These are phyloP conservation scores for Ajuga reptans DNA, from an alignment of 305 asterid species.

Conservation along the genomic window DNA sequence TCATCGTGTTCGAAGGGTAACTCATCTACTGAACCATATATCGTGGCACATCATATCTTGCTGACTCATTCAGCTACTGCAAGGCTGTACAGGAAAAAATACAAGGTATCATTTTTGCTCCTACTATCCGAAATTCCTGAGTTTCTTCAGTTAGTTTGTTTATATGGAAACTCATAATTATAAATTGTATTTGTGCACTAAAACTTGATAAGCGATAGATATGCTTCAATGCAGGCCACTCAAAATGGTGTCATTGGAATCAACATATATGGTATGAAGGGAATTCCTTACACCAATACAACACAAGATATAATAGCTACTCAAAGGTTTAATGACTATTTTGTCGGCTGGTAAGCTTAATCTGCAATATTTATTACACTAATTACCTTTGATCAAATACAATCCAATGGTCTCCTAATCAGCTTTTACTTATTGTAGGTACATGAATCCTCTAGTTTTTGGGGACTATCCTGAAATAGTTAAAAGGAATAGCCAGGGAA, in stretches of 20 bases:
- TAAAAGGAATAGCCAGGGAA: conserved; percentile 22
- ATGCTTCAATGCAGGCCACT: conserved; percentile 20
- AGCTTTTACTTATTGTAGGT: conserved; percentile 23
- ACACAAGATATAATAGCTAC: conserved; percentile 27
- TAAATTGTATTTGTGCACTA: background rate
- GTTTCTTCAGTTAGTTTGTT: background rate
- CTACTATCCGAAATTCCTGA: background rate
- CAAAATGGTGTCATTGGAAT: conserved; percentile 35
- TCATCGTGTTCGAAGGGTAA: conserved; percentile 33
- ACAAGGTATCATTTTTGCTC: conserved; percentile 25
- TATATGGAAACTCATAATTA: background rate
- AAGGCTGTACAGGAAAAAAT: conserved; percentile 30
- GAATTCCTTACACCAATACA: conserved; percentile 25
- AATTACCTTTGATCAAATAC: background rate
- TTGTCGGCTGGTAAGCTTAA: conserved; percentile 26
- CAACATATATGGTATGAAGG: conserved; percentile 19
- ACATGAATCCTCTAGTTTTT: conserved; percentile 33
- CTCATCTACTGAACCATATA: conserved; percentile 42
- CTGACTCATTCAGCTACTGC: conserved; percentile 41
- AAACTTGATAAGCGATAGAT: background rate
- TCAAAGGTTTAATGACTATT: conserved; percentile 28
- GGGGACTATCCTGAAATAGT: conserved; percentile 45
- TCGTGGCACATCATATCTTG: conserved; percentile 36
- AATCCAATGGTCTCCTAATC: background rate
- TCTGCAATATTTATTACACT: no score